phyloP scores from a whole-genome alignment of 352 stramenopile species.

The Pythium insidiosum region DNA sequence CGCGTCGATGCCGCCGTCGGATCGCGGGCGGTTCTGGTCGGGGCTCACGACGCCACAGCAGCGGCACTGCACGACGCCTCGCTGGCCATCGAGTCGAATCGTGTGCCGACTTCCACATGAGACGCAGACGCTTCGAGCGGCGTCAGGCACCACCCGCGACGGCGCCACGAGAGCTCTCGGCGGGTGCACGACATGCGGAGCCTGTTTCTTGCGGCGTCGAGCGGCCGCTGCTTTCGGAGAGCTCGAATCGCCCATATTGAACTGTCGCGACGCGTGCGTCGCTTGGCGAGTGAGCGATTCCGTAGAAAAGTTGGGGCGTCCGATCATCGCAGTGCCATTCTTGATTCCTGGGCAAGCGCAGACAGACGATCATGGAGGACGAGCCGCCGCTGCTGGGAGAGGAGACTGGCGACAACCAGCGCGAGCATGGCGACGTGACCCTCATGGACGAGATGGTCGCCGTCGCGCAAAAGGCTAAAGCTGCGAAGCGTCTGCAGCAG shows the following conservation, averaged over 20 bases:
- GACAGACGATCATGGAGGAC: too few relatives aligned
- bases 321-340: too few relatives aligned
- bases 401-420: slow-evolving; percentile 19
- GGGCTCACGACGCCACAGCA: slow-evolving; percentile 37
- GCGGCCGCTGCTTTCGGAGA: too few relatives aligned
- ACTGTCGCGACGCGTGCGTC: too few relatives aligned
- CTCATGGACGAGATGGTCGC: slow-evolving; percentile 77
- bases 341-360: too few relatives aligned
- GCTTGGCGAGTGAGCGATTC: too few relatives aligned
- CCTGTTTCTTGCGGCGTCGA: too few relatives aligned
- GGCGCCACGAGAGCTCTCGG: background rate
- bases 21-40: slow-evolving; percentile 34
- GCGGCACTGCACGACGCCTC: slow-evolving; percentile 31
- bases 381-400: slow-evolving; percentile 37
- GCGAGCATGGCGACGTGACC: slow-evolving; percentile 18
- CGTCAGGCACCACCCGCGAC: slow-evolving; percentile 6
- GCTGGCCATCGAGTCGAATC: slow-evolving; percentile 1
- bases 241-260: too few relatives aligned
- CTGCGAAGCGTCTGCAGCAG: slow-evolving; percentile 31
- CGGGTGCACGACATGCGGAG: background rate
- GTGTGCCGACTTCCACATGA: slow-evolving; percentile 39
- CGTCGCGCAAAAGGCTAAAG: slow-evolving; percentile 39
- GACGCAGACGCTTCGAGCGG: slow-evolving; percentile 36
- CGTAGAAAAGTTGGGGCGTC: too few relatives aligned
- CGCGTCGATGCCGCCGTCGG: too few relatives aligned